These are phyloP conservation scores for Ceriops zippeliana DNA, from an alignment of 345 rosid genomes.

Conservation along the genomic window DNA sequence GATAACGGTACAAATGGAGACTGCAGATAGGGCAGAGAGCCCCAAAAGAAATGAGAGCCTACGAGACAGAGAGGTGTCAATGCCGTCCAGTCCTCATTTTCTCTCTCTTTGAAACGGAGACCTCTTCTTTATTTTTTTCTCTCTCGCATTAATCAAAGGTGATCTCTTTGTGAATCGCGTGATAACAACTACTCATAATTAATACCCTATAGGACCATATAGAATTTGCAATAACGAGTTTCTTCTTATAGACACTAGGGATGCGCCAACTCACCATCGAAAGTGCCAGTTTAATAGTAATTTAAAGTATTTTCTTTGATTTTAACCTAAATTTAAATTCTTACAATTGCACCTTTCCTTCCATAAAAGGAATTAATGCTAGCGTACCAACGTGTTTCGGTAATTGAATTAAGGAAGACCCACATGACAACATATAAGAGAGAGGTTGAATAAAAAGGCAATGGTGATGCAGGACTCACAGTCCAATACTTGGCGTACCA, in stretches of 20 bases:
- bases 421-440: no score
- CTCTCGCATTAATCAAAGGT: slow-evolving; percentile 20
- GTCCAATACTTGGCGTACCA: no score
- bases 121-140: neutral
- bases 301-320: no score
- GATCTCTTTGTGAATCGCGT: slow-evolving; percentile 4
- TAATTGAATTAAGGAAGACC: no score
- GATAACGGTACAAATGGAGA: slow-evolving; percentile 5
- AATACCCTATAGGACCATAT: neutral
- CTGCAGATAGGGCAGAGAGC: neutral
- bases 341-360: no score
- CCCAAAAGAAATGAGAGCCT: slow-evolving; percentile 25
- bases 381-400: no score
- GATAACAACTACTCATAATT: slow-evolving; percentile 21
- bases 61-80: slow-evolving; percentile 11
- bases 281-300: neutral
- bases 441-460: no score
- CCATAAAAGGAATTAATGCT: no score
- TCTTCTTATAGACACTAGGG: neutral
- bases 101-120: neutral
- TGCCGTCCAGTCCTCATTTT: neutral
- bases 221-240: neutral
- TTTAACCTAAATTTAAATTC: no score
- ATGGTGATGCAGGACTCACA: no score
- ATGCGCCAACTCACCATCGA: neutral